A percentile compares a stretch with the other conserved stretches of the same genome.
phyloP scores from a whole-genome alignment of 768 basidiomycete species.

The Tylopilus vinaceipallidus region DNA sequence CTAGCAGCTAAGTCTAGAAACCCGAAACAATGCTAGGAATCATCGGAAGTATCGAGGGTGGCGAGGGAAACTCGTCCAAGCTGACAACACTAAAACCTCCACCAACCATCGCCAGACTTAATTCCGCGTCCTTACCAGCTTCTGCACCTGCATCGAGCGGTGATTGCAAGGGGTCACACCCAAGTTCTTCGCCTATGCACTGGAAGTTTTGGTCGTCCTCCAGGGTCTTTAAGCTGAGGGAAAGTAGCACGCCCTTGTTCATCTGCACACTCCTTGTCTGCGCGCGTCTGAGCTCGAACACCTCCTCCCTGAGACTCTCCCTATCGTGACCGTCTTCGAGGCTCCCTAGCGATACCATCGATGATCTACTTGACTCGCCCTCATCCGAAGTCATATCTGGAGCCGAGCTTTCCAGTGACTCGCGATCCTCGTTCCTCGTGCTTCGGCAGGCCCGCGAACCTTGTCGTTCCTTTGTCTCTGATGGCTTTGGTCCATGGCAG shows the following conservation, averaged over 20 bases:
- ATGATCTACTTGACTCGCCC: conserved; percentile 23
- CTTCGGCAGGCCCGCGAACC: not conserved
- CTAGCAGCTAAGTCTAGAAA: conserved; percentile 15
- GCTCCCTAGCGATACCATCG: conserved; percentile 26
- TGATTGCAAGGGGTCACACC: conserved; percentile 1
- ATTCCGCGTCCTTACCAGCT: conserved; percentile 11
- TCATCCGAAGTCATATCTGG: conserved; percentile 28
- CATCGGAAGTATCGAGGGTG: conserved; percentile 35
- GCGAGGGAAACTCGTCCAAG: conserved; percentile 47
- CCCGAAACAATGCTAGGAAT: conserved; percentile 30
- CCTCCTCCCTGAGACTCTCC: conserved; percentile 28
- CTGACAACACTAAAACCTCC: conserved; percentile 42
- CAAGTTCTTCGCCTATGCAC: not conserved
- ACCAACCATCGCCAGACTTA: conserved; percentile 28
- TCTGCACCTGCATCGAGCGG: not conserved
- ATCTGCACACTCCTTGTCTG: conserved; percentile 51
- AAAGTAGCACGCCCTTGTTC: conserved; percentile 45
- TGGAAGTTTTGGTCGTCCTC: conserved; percentile 4
- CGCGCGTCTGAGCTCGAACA: conserved; percentile 45
- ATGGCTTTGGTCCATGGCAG: not conserved
- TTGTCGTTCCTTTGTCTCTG: not conserved
- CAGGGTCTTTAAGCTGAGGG: conserved; percentile 22
- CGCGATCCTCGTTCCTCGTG: conserved; percentile 14
- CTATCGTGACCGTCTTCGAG: conserved; percentile 10
- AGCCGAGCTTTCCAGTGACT: conserved; percentile 19